Base-by-base conservation (phyloP, 192 early-diverging fungal genomes). In the Bifiguratus adelaidae region DNA sequence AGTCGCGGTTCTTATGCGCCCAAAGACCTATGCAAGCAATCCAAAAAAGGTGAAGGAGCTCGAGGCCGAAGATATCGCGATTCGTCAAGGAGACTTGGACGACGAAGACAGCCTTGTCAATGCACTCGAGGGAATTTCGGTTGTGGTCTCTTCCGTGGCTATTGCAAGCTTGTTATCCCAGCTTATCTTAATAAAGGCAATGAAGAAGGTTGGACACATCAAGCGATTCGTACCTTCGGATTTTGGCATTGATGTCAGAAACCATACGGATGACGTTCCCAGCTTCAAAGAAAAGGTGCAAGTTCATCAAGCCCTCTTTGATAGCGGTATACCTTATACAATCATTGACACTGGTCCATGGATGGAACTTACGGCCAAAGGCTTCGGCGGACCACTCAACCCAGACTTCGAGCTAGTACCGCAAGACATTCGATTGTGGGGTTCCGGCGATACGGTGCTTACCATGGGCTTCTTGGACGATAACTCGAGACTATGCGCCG, bases 151-250 rank as follows among this genome's bases (percentile, higher is more conserved):
- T 34, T 11, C 32, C 15, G 32, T 34, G 15, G 32, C 11, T 11
- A 11, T 13, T 11, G 11, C 11, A 15, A 15, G 15, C 32, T 13
- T 15, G 1, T 15, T 34, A 11, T 11, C 32, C 11, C 47, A 49
- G 7, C 20, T 37, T 19, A 29, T 26, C 6, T 11, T 49, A 6
- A 16, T 49, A 13, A 25, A 49, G 15, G 47, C 47, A 9, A 19
- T 49, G 22, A 38, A 34, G 19, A 33, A 49, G 28, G 47, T 49
- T 19, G 33, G 47, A 7, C 30, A 29, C 34, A 26, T 49, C 47
- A 49, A 49, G 32, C 4, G 47, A 27, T 49, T 49, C 36, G 24
- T 49, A 2, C 47, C 47, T 3, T 49, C 33, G 16, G 47, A 49
- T 29, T 49, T 49, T 18, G 47, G 30, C 12, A 37, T 37, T 24